Evolutionary conservation across 1,139 yeast genomes (phyloP).

Genomic region (Geotrichum europaeum): DNA sequence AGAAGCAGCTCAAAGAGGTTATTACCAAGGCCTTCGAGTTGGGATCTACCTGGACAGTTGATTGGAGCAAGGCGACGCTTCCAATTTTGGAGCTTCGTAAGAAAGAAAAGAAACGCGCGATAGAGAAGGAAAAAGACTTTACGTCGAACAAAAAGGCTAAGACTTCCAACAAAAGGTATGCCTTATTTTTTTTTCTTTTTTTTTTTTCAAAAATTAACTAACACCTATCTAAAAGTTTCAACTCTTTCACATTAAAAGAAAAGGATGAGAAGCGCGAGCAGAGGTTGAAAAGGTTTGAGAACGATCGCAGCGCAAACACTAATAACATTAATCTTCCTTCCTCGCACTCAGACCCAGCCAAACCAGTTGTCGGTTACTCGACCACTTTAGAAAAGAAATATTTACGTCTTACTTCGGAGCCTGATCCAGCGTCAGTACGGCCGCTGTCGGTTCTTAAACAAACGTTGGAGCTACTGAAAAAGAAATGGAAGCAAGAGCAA

Average conservation of each 20-base stretch:
- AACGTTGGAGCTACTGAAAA: conserved; percentile 51
- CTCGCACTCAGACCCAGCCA: conserved; percentile 17
- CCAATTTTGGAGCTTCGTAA: conserved; percentile 42
- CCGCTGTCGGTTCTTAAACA: conserved; percentile 58
- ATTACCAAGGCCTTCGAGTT: conserved; percentile 47
- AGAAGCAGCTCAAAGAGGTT: conserved; percentile 43
- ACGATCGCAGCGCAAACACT: conserved; percentile 23
- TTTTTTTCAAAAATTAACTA: neutral
- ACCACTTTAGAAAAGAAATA: conserved; percentile 67
- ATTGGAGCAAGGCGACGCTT: conserved; percentile 54
- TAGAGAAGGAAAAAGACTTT: conserved; percentile 5
- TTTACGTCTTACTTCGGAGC: conserved; percentile 81
- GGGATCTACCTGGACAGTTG: conserved; percentile 46
- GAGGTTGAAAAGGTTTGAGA: conserved; percentile 50
- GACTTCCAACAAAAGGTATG: conserved; percentile 11
- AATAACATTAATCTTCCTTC: conserved; percentile 7
- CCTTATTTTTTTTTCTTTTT: neutral
- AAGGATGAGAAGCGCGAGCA: conserved; percentile 37
- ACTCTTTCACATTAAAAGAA: conserved; percentile 32
- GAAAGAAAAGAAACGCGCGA: conserved; percentile 9
- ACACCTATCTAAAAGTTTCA: conserved; percentile 11
- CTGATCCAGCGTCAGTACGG: conserved; percentile 77
- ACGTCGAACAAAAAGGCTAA: conserved; percentile 12
- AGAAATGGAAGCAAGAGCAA: conserved; percentile 49
- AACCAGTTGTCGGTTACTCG: conserved; percentile 58